These are phyloP conservation scores for Mesembryanthemum crystallinum DNA, from an alignment of 148 eudicot species.

Conservation along the genomic window DNA sequence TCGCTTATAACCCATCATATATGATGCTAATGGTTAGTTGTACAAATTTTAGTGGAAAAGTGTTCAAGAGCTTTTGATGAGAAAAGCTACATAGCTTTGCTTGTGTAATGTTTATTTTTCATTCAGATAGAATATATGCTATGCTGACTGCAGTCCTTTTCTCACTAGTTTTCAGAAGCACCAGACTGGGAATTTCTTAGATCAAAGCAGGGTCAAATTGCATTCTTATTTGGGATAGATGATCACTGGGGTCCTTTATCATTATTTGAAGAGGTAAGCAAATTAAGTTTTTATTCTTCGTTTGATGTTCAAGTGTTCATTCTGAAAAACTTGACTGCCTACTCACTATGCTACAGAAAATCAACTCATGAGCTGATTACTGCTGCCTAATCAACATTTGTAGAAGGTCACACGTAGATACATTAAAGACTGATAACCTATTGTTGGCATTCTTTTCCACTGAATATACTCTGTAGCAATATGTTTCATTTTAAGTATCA, in stretches of 20 bases:
- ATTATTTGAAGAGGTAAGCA: constrained; percentile 67
- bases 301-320: not conserved
- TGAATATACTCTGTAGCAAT: not conserved
- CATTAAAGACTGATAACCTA: not conserved
- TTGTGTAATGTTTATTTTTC: not conserved
- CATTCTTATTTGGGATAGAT: constrained; percentile 68
- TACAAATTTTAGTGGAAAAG: not conserved
- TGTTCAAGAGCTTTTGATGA: too few species aligned
- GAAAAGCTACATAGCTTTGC: not conserved
- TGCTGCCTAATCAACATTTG: not conserved
- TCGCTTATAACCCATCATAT: not conserved
- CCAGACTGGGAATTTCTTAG: constrained; percentile 84
- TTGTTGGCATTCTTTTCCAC: not conserved
- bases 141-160: constrained; percentile 13
- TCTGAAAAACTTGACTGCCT: not conserved
- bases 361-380: not conserved
- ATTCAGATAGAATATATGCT: not conserved
- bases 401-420: not conserved
- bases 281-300: not conserved
- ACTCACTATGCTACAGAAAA: not conserved
- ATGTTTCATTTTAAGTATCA: not conserved
- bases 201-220: constrained; percentile 51
- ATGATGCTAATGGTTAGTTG: not conserved
- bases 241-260: constrained; percentile 95
- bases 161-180: constrained; percentile 53